Base-by-base conservation (phyloP, 345 rosid genomes). In the Bretschneidera sinensis region DNA sequence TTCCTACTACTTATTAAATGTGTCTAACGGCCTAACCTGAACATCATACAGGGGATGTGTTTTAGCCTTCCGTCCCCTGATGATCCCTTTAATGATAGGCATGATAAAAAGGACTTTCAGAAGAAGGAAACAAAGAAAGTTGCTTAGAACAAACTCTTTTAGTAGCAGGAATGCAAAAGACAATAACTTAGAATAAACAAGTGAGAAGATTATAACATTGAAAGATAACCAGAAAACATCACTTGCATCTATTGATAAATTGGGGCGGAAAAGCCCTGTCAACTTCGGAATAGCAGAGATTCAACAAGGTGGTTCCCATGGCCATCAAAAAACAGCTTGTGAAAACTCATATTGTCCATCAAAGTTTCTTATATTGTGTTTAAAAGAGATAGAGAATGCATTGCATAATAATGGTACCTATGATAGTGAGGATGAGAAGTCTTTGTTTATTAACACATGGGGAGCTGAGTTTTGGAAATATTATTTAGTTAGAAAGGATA, bases 391-490 rank as follows among this genome's bases (percentile, higher is more conserved):
- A 69, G 89, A 83, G 70, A 77, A 48, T 48, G 70, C 76, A 4
- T 70, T 88, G 72, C 73, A 59, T 2, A 64, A 6, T 24, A 77
- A 76, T 39, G 68, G 45, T 55, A 54, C 66, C 47, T 74, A 62
- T 66, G 67, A 48, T 45, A 58, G 60, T 22, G 77, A 75, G 31
- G 67, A 45, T 22, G 78, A 72, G 3, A 79, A 67, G 55, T 74
- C 83, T 56, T 68, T 94, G 64, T 83, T 79, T 72, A 59, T 69
- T 57, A 82, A 77, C 55, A 39, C 80, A 21, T 94, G 95, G 99
- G 99, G 99, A 34, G 57, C 83, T 63, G 89, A 94, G 76, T 94
- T 86, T 60, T 88, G 83, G 90, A 84, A 84, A 70, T 71, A 75
- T 55, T 87, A 72, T 63, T 70, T 76, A 0, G 57, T 72, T 48